A percentile compares a stretch with the other conserved stretches of the same genome.
phyloP scores from a whole-genome alignment of 768 basidiomycete species.

The Auricularia sp. region DNA sequence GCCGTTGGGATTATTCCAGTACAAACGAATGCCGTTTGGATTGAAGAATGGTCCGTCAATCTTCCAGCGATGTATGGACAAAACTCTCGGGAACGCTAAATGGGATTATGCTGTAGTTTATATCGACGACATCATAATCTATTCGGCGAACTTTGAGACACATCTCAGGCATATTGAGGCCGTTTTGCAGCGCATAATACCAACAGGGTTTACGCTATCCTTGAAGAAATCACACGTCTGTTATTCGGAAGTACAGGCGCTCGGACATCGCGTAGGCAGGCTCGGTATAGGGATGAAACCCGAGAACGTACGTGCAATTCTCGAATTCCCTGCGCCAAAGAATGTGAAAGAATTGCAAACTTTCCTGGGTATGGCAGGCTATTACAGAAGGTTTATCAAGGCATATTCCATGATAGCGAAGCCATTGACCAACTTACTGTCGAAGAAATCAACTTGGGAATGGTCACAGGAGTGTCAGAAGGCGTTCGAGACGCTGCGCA shows the following conservation, averaged over 20 bases:
- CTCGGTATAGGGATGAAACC: background rate
- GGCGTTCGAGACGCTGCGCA: background rate
- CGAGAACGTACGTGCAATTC: background rate
- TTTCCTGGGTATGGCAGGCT: background rate
- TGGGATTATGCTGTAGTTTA: background rate
- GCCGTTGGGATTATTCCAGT: slow-evolving; percentile 31
- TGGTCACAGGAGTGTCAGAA: background rate
- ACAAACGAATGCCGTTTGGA: slow-evolving; percentile 32
- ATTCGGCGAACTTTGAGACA: background rate
- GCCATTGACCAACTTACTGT: background rate
- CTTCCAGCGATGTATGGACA: background rate
- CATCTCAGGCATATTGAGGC: background rate
- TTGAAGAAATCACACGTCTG: background rate
- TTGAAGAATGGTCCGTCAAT: slow-evolving; percentile 13
- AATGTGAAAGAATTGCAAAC: background rate
- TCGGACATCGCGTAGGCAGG: background rate
- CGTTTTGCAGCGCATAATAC: background rate
- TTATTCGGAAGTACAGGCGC: background rate
- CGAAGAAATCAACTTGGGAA: background rate
- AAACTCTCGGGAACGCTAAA: background rate
- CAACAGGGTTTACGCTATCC: background rate
- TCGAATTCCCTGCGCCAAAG: background rate
- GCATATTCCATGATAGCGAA: background rate
- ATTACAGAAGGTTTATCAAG: background rate
- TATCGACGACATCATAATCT: background rate